Percentiles rank a stretch among this genome's conserved stretches.
phyloP scores from a whole-genome alignment of 495 filamentous ascomycete species.

The Lepraria neglecta region DNA sequence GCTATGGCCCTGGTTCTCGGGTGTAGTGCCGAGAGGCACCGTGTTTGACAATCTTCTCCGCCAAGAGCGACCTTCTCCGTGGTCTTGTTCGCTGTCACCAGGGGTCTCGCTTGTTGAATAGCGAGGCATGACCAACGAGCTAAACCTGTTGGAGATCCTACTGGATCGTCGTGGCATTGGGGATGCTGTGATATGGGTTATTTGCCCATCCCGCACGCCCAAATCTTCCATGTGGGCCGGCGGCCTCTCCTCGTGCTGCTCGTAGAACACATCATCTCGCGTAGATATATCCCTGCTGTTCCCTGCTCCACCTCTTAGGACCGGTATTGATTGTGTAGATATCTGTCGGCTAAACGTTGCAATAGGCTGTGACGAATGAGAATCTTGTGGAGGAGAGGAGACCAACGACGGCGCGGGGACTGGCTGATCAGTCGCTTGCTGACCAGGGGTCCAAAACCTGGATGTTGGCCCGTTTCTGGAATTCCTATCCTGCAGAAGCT shows the following conservation, averaged over 20 bases:
- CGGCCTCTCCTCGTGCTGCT: constrained; percentile 29
- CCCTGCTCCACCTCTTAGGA: constrained; percentile 1
- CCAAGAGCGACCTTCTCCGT: constrained; percentile 46
- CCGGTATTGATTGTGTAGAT: constrained; percentile 28
- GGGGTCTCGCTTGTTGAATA: constrained; percentile 42
- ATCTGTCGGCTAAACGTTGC: constrained; percentile 30
- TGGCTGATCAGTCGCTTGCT: neutral
- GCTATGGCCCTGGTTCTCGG: constrained; percentile 5
- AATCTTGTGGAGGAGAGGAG: constrained; percentile 16
- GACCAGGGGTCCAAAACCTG: constrained; percentile 4
- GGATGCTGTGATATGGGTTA: constrained; percentile 30
- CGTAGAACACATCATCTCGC: constrained; percentile 28
- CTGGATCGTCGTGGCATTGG: constrained; percentile 46
- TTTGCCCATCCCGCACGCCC: constrained; percentile 26
- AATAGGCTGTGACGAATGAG: constrained; percentile 22
- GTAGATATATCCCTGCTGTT: constrained; percentile 21
- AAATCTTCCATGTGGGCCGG: constrained; percentile 27
- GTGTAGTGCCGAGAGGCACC: constrained; percentile 5
- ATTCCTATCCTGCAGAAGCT: constrained; percentile 21
- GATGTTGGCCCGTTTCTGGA: neutral
- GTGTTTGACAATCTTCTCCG: constrained; percentile 31
- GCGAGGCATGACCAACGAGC: constrained; percentile 47
- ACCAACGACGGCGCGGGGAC: neutral
- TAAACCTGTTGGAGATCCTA: constrained; percentile 41
- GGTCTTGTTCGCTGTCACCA: constrained; percentile 44